Evolutionary conservation across 2,329 filamentous ascomycete species (phyloP).

Genomic region (Furcasterigmium sp.): DNA sequence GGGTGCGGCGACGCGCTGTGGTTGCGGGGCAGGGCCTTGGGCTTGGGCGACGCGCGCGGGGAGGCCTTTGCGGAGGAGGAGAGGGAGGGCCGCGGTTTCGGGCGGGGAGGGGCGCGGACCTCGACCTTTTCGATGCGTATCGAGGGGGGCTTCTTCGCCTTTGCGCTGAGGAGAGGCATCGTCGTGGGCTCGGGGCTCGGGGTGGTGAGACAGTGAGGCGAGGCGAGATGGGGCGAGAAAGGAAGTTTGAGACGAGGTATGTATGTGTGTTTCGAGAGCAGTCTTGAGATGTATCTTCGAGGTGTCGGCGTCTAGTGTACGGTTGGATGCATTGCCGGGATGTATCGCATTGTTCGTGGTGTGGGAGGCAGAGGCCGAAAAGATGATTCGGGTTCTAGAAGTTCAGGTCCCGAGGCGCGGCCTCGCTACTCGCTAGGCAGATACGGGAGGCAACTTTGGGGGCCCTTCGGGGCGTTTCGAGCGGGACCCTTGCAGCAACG

Average conservation of each 20-base stretch:
- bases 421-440: background rate
- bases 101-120: conserved; percentile 29
- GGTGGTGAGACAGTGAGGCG: background rate
- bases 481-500: no score
- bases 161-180: conserved; percentile 32
- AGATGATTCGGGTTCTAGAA: background rate
- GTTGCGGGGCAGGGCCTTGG: conserved; percentile 23
- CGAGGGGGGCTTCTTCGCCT: conserved; percentile 43
- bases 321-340: no score
- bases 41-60: conserved; percentile 34
- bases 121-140: conserved; percentile 49
- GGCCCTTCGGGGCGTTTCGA: no score
- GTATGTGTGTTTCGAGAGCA: background rate
- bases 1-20: conserved; percentile 38
- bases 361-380: background rate
- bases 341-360: background rate
- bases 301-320: no score
- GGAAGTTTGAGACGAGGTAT: background rate
- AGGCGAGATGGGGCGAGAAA: background rate
- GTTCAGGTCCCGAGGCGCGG: background rate
- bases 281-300: background rate
- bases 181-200: background rate
- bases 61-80: conserved; percentile 25
- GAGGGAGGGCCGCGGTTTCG: conserved; percentile 28
- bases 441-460: background rate